A percentile compares a stretch with the other conserved stretches of the same genome.
Conservation (phyloP, 2,329 filamentous ascomycete genomes). For the Thermoascus crustaceus region DNA sequence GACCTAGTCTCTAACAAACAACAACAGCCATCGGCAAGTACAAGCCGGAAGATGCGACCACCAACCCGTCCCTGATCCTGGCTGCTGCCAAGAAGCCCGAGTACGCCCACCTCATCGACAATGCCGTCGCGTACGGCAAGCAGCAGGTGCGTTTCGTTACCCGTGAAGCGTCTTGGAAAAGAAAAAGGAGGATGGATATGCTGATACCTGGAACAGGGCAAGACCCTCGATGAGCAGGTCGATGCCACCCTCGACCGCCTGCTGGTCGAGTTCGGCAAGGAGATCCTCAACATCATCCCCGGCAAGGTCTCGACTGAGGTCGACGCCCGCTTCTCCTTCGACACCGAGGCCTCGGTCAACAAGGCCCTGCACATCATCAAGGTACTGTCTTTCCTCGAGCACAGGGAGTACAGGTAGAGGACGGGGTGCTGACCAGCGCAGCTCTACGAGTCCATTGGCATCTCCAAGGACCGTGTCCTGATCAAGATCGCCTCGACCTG, state of each 20-base stretch:
- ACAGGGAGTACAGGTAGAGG: not conserved
- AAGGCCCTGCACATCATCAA: slow-evolving; percentile 98
- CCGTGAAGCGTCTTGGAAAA: not conserved
- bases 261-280: slow-evolving; percentile 93
- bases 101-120: slow-evolving; percentile 86
- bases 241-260: slow-evolving; percentile 87
- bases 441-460: slow-evolving; percentile 90
- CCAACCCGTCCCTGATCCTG: slow-evolving; percentile 97
- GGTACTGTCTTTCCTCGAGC: slow-evolving; percentile 45
- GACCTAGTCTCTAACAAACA: slow-evolving; percentile 5
- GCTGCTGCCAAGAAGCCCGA: slow-evolving; percentile 97
- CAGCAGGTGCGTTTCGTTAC: slow-evolving; percentile 45
- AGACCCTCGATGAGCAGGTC: slow-evolving; percentile 67
- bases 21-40: slow-evolving; percentile 89
- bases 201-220: slow-evolving; percentile 36
- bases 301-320: slow-evolving; percentile 99
- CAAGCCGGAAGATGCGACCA: slow-evolving; percentile 99
- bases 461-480: slow-evolving; percentile 86
- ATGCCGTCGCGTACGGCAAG: slow-evolving; percentile 81
- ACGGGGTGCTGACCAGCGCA: slow-evolving; percentile 30
- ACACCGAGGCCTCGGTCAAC: slow-evolving; percentile 80
- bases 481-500: slow-evolving; percentile 99
- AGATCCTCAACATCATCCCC: slow-evolving; percentile 94
- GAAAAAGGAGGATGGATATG: not conserved
- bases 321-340: slow-evolving; percentile 91